These are phyloP conservation scores for Chamaenerion angustifolium DNA, from an alignment of 345 rosid genomes.

Conservation along the genomic window DNA sequence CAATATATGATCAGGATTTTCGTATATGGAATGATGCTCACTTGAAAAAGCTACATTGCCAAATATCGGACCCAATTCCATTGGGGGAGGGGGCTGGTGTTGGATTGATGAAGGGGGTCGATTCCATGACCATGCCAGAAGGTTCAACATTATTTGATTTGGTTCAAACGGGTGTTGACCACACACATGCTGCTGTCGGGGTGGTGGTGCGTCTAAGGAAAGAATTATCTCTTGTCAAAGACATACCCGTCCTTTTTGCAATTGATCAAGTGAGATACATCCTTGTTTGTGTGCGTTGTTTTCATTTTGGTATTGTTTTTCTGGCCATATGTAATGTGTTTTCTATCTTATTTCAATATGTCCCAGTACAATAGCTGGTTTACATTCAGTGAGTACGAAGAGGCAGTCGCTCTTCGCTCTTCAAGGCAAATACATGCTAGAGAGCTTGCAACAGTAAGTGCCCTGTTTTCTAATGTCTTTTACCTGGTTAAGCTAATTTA, in stretches of 20 bases:
- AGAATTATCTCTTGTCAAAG: conserved; percentile 81
- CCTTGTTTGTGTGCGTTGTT: too few species aligned
- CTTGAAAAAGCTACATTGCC: conserved; percentile 53
- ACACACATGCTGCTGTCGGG: conserved; percentile 78
- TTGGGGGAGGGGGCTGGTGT: conserved; percentile 92
- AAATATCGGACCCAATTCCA: conserved; percentile 58
- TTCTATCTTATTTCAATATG: conserved; percentile 12
- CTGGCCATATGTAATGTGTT: conserved; percentile 1
- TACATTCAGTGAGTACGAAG: conserved; percentile 89
- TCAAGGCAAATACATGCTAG: conserved; percentile 67
- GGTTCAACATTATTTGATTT: conserved; percentile 65
- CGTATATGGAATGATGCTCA: conserved; percentile 48
- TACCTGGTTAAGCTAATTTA: background rate
- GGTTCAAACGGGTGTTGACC: conserved; percentile 61
- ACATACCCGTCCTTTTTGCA: conserved; percentile 78
- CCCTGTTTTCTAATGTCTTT: background rate
- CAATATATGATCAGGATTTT: conserved; percentile 39
- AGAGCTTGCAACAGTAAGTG: conserved; percentile 76
- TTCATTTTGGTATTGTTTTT: too few species aligned
- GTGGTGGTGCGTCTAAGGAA: conserved; percentile 69
- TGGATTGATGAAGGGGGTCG: conserved; percentile 73
- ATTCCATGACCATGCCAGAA: conserved; percentile 48
- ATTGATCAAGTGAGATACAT: conserved; percentile 71
- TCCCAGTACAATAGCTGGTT: conserved; percentile 90
- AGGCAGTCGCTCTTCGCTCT: conserved; percentile 64